Conservation (phyloP, 345 rosid species). For the Noccaea caerulescens region DNA sequence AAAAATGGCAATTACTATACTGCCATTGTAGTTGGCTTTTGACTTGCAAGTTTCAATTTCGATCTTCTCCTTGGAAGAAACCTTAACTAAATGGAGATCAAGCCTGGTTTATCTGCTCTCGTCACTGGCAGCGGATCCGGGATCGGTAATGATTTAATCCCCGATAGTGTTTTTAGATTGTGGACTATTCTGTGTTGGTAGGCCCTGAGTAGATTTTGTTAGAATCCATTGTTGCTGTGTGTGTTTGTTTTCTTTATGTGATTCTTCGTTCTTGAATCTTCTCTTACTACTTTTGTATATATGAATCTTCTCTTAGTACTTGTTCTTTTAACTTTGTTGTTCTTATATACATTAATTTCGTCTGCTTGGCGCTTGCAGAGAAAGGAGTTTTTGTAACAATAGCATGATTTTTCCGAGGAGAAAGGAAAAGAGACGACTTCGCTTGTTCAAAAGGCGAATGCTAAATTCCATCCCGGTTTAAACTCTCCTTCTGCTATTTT, state of each 20-base stretch:
- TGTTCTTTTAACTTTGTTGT: too few species aligned
- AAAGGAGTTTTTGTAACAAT: constrained; percentile 81
- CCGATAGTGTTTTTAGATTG: background rate
- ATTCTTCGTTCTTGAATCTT: too few species aligned
- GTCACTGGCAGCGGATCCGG: constrained; percentile 96
- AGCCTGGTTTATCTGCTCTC: constrained; percentile 83
- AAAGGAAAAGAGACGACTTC: constrained; percentile 67
- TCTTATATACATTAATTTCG: background rate
- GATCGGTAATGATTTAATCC: constrained; percentile 55
- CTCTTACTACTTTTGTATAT: background rate
- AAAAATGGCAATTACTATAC: too few species aligned
- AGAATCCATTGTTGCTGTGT: too few species aligned
- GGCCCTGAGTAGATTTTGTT: background rate
- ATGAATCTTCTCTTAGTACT: background rate
- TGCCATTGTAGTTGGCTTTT: too few species aligned
- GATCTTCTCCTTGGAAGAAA: background rate
- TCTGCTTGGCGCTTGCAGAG: constrained; percentile 76
- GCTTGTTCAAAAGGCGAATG: constrained; percentile 57
- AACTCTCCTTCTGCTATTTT: constrained; percentile 68
- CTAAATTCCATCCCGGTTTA: constrained; percentile 62
- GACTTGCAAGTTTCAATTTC: too few species aligned
- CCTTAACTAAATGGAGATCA: constrained; percentile 65
- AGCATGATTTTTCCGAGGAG: constrained; percentile 76
- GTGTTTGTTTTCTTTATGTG: too few species aligned
- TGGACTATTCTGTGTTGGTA: too few species aligned